These are phyloP conservation scores for Singerocomus rubriflavus DNA, from an alignment of 1,284 basidiomycete genomes.

Conservation along the genomic window DNA sequence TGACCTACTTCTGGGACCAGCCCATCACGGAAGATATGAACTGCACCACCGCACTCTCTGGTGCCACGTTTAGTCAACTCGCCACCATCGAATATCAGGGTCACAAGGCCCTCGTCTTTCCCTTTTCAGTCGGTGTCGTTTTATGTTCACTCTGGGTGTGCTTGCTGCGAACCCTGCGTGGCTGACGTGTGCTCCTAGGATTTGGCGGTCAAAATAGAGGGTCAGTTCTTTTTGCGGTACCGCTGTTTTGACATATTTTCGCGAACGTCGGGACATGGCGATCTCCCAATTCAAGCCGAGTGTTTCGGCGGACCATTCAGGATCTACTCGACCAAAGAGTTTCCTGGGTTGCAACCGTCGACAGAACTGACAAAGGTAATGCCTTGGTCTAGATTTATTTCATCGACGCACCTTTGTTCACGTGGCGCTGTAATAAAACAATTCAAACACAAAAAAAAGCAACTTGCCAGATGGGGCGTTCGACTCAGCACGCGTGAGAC, in stretches of 20 bases:
- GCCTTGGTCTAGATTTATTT: not conserved
- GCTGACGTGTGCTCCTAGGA: conserved; percentile 34
- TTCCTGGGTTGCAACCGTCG: conserved; percentile 69
- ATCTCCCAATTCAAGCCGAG: conserved; percentile 61
- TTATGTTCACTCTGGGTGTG: too few species aligned
- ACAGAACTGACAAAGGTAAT: conserved; percentile 72
- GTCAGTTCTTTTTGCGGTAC: conserved; percentile 64
- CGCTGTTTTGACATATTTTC: conserved; percentile 67
- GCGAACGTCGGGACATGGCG: conserved; percentile 24
- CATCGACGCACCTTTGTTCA: conserved; percentile 1
- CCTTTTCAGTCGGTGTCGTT: conserved; percentile 56
- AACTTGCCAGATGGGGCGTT: conserved; percentile 65
- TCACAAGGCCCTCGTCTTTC: conserved; percentile 61
- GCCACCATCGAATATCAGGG: conserved; percentile 57
- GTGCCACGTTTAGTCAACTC: conserved; percentile 63
- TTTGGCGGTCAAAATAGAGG: conserved; percentile 60
- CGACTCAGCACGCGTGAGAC: conserved; percentile 69
- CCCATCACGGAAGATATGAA: conserved; percentile 50
- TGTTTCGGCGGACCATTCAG: conserved; percentile 66
- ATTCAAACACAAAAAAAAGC: conserved; percentile 35
- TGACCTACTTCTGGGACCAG: conserved; percentile 40
- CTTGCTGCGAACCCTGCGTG: not conserved
- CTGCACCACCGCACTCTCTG: conserved; percentile 54
- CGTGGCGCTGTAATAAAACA: not conserved
- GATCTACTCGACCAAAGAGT: conserved; percentile 77